Base-by-base conservation (phyloP, 2,329 filamentous ascomycete genomes). In the Colletotrichum endophyticum region DNA sequence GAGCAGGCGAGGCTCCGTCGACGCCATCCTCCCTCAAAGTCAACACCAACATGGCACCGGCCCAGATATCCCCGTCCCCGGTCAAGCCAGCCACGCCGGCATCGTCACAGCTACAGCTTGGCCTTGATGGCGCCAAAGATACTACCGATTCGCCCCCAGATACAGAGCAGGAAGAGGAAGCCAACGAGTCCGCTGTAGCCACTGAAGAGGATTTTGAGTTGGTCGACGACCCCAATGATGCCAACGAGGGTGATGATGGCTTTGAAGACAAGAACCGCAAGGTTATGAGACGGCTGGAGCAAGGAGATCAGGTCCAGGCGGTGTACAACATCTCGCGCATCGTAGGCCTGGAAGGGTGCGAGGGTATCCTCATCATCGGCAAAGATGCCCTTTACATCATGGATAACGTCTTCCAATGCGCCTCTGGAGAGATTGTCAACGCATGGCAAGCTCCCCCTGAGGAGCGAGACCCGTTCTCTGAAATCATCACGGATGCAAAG, bases 191-290 rank as follows among this genome's bases (percentile, higher is more conserved):
- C 63, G 77, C 81, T 13, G 84, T 81, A 72, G 84, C 88, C 12
- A 87, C 93, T 0, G 97, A 98, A 73, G 97, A 99, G 62, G 98
- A 98, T 79, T 99, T 98, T 82, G 97, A 99, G 85, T 92, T 99
- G 79, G 94, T 99, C 8, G 96, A 99, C 76, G 96, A 98, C 77
- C 96, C 96, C 0, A 96, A 96, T 80, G 94, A 96, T 73, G 92
- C 94, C 56, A 91, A 95, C 30, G 95, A 97, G 62, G 89, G 86
- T 2, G 91, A 93, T 16, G 92, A 94, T 79, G 94, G 93, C 2
- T 98, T 98, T 78, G 98, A 99, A 84, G 98, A 99, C 84, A 99
- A 98, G 87, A 99, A 99, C 81, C 92, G 98, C 61, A 98, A 98
- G 84, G 96, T 99, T 61, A 98, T 99, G 95, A 92, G 97, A 68